These are phyloP conservation scores for Lichtheimia ornata DNA, from an alignment of 371 early-diverging fungal genomes.

Conservation along the genomic window DNA sequence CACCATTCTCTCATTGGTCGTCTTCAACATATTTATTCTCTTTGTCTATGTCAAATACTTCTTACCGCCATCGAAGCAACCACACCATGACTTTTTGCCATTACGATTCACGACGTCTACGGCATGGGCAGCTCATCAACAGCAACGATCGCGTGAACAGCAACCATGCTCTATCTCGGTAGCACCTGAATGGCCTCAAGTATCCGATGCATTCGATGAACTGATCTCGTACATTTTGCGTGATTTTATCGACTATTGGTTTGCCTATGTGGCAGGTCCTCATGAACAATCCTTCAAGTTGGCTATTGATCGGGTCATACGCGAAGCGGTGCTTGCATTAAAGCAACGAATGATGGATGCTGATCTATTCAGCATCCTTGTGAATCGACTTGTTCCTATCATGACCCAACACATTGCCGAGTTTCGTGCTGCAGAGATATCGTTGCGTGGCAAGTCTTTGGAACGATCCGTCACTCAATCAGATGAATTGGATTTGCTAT, in stretches of 20 bases:
- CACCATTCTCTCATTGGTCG: conserved; percentile 12
- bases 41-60: conserved; percentile 44
- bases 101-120: conserved; percentile 22
- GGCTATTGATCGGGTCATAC: conserved; percentile 49
- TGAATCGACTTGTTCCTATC: conserved; percentile 64
- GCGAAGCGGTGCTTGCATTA: conserved; percentile 37
- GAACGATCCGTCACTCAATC: conserved; percentile 60
- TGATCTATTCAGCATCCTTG: conserved; percentile 61
- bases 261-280: conserved; percentile 47
- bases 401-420: conserved; percentile 72
- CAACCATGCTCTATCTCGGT: conserved; percentile 2
- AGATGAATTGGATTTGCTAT: conserved; percentile 61
- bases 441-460: conserved; percentile 54
- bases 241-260: conserved; percentile 64
- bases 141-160: conserved; percentile 18
- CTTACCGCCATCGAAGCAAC: conserved; percentile 25
- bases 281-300: conserved; percentile 34
- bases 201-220: conserved; percentile 45
- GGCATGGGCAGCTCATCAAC: conserved; percentile 21
- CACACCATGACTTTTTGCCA: conserved; percentile 23
- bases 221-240: conserved; percentile 48
- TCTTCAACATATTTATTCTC: conserved; percentile 34
- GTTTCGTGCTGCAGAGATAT: conserved; percentile 64
- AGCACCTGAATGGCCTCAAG: conserved; percentile 18
- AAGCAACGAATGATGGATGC: conserved; percentile 47